Evolutionary conservation across 345 rosid species (phyloP), one percentile per base, ranked within the genome.

Genomic region (Brassica napus): DNA sequence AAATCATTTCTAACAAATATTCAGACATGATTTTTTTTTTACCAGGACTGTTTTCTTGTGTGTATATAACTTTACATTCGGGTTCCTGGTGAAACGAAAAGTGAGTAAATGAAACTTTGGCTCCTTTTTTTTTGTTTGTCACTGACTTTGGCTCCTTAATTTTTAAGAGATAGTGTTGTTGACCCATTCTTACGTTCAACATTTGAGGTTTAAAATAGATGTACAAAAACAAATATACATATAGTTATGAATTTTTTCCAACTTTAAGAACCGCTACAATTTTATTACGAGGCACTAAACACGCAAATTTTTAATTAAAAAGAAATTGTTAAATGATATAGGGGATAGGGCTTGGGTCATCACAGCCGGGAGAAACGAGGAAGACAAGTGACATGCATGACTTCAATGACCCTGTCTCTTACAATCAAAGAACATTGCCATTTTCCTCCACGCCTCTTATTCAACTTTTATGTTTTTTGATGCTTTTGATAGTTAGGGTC

Each of bases 291-390:
- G 16, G 18, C 57, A 42, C 14, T 23, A 47, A 49, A 5, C 57
- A n/a, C 57, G 57, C 57, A 35, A 47, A 14, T 14, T 47, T 47
- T 47, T 12, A 11, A 47, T n/a, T 47, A 12, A 47, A 47, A 47
- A 47, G 16, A 47, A n/a, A 49, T 5, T 4, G 5, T 14, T 14
- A 49, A 15, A 62, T 74, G 71, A 74, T 62, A 74, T 64, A 14
- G 72, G 66, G 72, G 63, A 74, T 64, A 14, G 72, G 66, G 72
- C 18, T 66, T 66, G 14, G 31, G 55, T 74, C 72, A 74, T 74
- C 52, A 23, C 26, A 18, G 49, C 35, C 47, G 8, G 16, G 26
- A 15, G 0, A 39, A 14, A 9, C 28, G 21, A 24, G 2, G 15
- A 65, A 52, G 52, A 67, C 72, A 28, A 3, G 31, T 28, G 4